Base-by-base conservation (phyloP, 2,329 filamentous ascomycete genomes). In the Xylaria sp. region DNA sequence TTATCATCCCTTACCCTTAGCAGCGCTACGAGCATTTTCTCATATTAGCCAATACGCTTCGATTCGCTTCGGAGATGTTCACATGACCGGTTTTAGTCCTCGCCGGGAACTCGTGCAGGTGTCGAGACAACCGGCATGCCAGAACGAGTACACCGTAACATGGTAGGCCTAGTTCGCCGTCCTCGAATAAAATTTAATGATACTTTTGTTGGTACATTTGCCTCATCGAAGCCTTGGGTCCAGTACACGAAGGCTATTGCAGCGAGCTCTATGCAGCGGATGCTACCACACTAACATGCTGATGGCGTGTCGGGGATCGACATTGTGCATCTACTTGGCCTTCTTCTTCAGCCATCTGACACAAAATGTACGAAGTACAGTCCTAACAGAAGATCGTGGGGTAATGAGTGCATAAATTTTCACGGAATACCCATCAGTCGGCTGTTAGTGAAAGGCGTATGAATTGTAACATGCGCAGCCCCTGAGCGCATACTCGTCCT, bases 291-390 rank as follows among this genome's bases (percentile, higher is more conserved):
- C 56, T 36, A 57, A 56, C 50, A 34, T 56, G 60, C 43, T 39
- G 32, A 65, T 48, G 36, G 56, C 36, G 57, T 65, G 57, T 50
- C 45, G n/a, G 50, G n/a, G 56, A 52, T 67, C 65, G 65, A 58
- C 61, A 60, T 30, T 46, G 52, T 56, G 46, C 48, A 46, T 55
- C 15, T 67, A 32, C 41, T 23, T 25, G 23, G 34, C 36, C 57
- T 50, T 41, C 25, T 58, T 43, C 41, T 39, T 23, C 15, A 36
- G 23, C n/a, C 56, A 3, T 60, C 41, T 56, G 57, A 57, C 45
- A 20, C 25, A 34, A 55, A 39, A 48, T n/a, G 39, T 30, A n/a
- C 36, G 30, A 23, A 20, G 25, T 36, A 65, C 32, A 39, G 23
- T 32, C 36, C 61, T 41, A n/a, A n/a, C n/a, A n/a, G 34, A 61